Percentiles rank a stretch among this genome's conserved stretches.
Conservation (phyloP, 352 stramenopile species). For the Plasmopara halstedii region DNA sequence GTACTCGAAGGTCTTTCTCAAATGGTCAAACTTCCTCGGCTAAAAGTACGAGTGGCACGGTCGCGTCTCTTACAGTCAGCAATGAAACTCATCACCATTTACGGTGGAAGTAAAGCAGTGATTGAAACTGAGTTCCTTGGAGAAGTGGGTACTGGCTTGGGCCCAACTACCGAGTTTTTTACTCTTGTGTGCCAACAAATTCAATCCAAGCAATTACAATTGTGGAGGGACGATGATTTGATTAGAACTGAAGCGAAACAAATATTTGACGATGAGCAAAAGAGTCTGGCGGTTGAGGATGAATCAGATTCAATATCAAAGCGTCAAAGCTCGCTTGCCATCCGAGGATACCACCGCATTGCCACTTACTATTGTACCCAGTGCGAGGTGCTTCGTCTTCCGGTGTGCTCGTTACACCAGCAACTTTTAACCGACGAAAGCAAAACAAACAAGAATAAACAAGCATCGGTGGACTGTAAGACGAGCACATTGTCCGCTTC, state of each 20-base stretch:
- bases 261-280: slow-evolving; percentile 15
- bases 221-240: slow-evolving; percentile 54
- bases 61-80: slow-evolving; percentile 55
- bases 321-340: slow-evolving; percentile 21
- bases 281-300: slow-evolving; percentile 4
- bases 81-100: slow-evolving; percentile 64
- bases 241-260: not conserved
- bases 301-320: slow-evolving; percentile 10
- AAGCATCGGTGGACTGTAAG: not conserved
- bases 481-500: not conserved
- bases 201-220: slow-evolving; percentile 40
- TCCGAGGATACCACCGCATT: slow-evolving; percentile 67
- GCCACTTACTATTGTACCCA: slow-evolving; percentile 49
- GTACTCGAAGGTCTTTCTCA: slow-evolving; percentile 42
- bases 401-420: slow-evolving; percentile 37
- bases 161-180: slow-evolving; percentile 75
- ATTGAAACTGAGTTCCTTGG: slow-evolving; percentile 78
- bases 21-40: slow-evolving; percentile 65
- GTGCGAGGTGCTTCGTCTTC: slow-evolving; percentile 45
- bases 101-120: slow-evolving; percentile 65
- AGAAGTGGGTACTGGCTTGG: slow-evolving; percentile 66
- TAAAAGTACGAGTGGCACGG: slow-evolving; percentile 67
- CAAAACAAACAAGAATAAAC: slow-evolving; percentile 9
- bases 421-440: slow-evolving; percentile 53
- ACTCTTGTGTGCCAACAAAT: slow-evolving; percentile 69